Base-by-base conservation (phyloP, 2,329 filamentous ascomycete species). In the Aschersonia sp. region DNA sequence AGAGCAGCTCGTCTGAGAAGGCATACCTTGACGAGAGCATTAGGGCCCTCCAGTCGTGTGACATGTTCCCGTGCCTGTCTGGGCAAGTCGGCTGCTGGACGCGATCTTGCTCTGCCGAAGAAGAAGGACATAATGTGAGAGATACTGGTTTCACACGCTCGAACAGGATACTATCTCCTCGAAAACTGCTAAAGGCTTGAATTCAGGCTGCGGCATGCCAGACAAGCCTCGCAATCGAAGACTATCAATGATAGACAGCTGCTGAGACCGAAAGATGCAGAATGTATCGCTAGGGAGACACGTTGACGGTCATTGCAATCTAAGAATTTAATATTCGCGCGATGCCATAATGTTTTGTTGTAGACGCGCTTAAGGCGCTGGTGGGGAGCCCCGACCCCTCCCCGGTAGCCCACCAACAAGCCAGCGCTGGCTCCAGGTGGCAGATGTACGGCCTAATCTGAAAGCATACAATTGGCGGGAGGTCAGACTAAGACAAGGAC, bases 61-160 rank as follows among this genome's bases (percentile, higher is more conserved):
- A 77, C 63, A 66, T 73, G 69, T 32, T 77, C 74, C 50, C 70
- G 69, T 43, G 75, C 75, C 59, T 78, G 75, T 56, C 72, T 74
- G 49, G 73, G 68, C 42, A 78, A 63, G 56, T 78, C 75, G 44
- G 70, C 65, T 30, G 71, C 69, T 48, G 73, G 69, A 54, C 73
- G 68, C 53, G 71, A 68, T 51, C 72, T 66, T 47, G 68, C 68
- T 57, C 75, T 67, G 50, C 72, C 72, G 53, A 78, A 78, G 44
- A 78, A 62, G 58, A 78, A 78, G 33, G 75, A 75, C 72, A 75
- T 75, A 44, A 42, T 46, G 47, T 33, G 14, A 22, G 40, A 14
- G 14, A n/a, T 22, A 9, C 10, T 7, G 11, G 40, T 7, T 42
- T 11, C 40, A 42, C 7, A 3, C 4, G 40, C 9, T 48, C 14